These are phyloP conservation scores for Diaporthe ilicicola DNA, from an alignment of 2,329 filamentous ascomycete genomes.

Conservation along the genomic window DNA sequence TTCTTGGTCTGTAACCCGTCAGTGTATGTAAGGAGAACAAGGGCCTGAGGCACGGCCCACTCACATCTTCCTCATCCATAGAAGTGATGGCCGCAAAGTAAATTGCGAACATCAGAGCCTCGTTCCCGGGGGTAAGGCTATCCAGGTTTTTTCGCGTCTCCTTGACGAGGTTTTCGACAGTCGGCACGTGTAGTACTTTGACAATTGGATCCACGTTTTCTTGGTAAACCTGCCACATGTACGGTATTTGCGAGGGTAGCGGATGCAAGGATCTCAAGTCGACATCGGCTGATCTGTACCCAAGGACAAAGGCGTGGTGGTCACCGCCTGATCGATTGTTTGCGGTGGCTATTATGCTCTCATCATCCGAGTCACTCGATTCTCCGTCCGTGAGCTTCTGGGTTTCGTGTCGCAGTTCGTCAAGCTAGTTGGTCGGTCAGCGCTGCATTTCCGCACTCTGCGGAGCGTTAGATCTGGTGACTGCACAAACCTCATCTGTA, in stretches of 20 bases:
- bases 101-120: slow-evolving; percentile 71
- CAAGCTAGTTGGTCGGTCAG: slow-evolving; percentile 43
- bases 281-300: slow-evolving; percentile 75
- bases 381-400: slow-evolving; percentile 58
- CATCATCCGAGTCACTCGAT: slow-evolving; percentile 67
- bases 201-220: slow-evolving; percentile 79
- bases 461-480: not conserved
- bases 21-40: not conserved
- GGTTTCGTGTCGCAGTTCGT: slow-evolving; percentile 59
- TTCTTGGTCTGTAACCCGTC: slow-evolving; percentile 52
- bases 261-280: slow-evolving; percentile 73
- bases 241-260: slow-evolving; percentile 68
- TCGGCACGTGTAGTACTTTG: slow-evolving; percentile 76
- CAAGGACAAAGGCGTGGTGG: slow-evolving; percentile 77
- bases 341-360: slow-evolving; percentile 61
- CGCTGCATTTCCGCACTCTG: not conserved
- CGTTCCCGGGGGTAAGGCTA: slow-evolving; percentile 62
- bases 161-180: slow-evolving; percentile 68
- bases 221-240: slow-evolving; percentile 75
- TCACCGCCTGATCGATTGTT: slow-evolving; percentile 51
- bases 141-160: slow-evolving; percentile 67
- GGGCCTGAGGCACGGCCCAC: slow-evolving; percentile 10
- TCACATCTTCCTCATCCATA: slow-evolving; percentile 67
- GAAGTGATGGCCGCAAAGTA: slow-evolving; percentile 67
- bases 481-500: slow-evolving; percentile 70